phyloP scores from a whole-genome alignment of 192 early-diverging fungal species.

The Umbelopsis ramanniana region DNA sequence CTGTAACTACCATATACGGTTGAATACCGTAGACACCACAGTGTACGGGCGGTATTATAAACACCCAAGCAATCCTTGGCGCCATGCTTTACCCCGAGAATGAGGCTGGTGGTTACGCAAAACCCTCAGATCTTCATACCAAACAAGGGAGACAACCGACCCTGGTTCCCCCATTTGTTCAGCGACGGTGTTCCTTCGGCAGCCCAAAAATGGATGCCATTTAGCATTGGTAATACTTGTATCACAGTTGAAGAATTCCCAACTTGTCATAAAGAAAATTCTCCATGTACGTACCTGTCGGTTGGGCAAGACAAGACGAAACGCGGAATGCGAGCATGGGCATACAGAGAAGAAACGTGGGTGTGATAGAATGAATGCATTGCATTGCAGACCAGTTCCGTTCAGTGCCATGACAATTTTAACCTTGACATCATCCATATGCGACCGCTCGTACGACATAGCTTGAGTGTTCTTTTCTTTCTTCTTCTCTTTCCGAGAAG shows the following conservation, averaged over 20 bases:
- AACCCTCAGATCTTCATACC: slow-evolving; percentile 14
- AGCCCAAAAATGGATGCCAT: neutral
- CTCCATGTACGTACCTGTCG: too few species aligned
- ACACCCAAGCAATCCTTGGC: slow-evolving; percentile 12
- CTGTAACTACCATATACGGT: slow-evolving; percentile 9
- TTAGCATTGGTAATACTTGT: neutral
- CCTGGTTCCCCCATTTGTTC: neutral
- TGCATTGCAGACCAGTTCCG: too few species aligned
- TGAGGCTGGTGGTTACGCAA: slow-evolving; percentile 25
- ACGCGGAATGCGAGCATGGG: too few species aligned
- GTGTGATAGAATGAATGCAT: too few species aligned
- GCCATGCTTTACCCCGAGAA: slow-evolving; percentile 9
- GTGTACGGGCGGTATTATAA: neutral
- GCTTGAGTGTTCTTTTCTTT: neutral
- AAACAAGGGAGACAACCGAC: slow-evolving; percentile 13
- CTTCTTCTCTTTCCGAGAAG: neutral
- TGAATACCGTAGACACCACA: neutral
- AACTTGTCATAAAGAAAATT: too few species aligned
- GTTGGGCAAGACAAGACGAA: too few species aligned
- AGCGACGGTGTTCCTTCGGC: neutral
- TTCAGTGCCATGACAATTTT: too few species aligned
- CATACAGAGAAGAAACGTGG: too few species aligned
- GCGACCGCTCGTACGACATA: neutral
- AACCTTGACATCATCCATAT: neutral
- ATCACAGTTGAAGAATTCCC: too few species aligned